These are phyloP conservation scores for Psidium guajava DNA, from an alignment of 345 rosid genomes.

Conservation along the genomic window DNA sequence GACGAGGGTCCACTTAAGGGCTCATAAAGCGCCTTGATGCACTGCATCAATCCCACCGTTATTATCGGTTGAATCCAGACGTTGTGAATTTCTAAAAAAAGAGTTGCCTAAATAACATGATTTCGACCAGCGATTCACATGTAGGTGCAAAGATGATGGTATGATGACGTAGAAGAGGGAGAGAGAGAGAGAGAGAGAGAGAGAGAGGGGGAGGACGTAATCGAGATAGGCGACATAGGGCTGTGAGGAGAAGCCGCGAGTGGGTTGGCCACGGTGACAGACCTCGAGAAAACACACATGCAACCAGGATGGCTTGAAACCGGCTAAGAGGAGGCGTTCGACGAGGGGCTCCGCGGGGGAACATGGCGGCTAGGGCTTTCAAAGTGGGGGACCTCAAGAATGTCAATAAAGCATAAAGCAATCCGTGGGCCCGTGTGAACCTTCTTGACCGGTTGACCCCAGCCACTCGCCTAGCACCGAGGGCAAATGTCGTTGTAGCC, in stretches of 20 bases:
- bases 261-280: rapidly evolving
- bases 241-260: background rate
- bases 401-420: no score
- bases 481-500: background rate
- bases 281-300: background rate
- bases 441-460: background rate
- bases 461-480: background rate
- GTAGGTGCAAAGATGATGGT: background rate
- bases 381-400: no score
- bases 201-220: no score
- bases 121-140: rapidly evolving
- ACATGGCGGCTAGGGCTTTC: no score
- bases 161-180: background rate
- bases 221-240: background rate
- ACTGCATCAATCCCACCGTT: background rate
- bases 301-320: background rate
- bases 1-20: no score
- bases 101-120: background rate
- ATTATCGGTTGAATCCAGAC: background rate
- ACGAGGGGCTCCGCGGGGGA: background rate
- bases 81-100: background rate
- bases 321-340: background rate
- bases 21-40: no score
- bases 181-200: background rate
- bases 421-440: background rate